Conservation (phyloP, 106 monocot species). For the Dactylorhiza incarnata region DNA sequence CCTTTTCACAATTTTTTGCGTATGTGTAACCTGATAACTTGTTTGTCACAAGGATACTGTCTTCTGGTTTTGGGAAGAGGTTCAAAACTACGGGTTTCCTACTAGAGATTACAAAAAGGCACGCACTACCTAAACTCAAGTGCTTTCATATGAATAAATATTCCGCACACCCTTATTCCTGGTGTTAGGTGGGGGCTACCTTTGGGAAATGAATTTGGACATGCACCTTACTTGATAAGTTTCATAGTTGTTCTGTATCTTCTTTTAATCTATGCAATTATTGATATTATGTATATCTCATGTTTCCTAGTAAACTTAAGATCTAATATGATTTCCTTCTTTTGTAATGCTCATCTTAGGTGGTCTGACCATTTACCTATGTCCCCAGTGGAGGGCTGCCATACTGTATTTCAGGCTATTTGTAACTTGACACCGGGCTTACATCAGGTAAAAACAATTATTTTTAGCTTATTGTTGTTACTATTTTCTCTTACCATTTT, state of each 20-base stretch:
- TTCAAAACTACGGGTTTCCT: neutral
- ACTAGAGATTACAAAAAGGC: neutral
- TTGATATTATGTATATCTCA: neutral
- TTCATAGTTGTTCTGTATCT: neutral
- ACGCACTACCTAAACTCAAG: neutral
- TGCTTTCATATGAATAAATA: neutral
- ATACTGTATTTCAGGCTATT: slow-evolving; percentile 75
- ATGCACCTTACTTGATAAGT: neutral
- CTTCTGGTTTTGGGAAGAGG: neutral
- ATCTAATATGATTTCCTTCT: neutral
- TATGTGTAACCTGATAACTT: neutral
- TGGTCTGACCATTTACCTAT: slow-evolving; percentile 81
- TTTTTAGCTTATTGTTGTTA: neutral
- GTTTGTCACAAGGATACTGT: neutral
- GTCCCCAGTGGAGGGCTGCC: slow-evolving; percentile 79
- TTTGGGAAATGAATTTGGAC: neutral
- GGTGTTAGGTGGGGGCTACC: neutral
- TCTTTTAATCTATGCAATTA: neutral
- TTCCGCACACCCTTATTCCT: neutral
- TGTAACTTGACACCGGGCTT: slow-evolving; percentile 65
- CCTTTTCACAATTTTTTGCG: neutral
- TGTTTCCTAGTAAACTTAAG: neutral
- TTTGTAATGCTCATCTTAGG: slow-evolving; percentile 28
- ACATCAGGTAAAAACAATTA: slow-evolving; percentile 47
- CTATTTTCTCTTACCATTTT: neutral